These are phyloP conservation scores for Bathelium albidoporum DNA, from an alignment of 495 filamentous ascomycete species.

Conservation along the genomic window DNA sequence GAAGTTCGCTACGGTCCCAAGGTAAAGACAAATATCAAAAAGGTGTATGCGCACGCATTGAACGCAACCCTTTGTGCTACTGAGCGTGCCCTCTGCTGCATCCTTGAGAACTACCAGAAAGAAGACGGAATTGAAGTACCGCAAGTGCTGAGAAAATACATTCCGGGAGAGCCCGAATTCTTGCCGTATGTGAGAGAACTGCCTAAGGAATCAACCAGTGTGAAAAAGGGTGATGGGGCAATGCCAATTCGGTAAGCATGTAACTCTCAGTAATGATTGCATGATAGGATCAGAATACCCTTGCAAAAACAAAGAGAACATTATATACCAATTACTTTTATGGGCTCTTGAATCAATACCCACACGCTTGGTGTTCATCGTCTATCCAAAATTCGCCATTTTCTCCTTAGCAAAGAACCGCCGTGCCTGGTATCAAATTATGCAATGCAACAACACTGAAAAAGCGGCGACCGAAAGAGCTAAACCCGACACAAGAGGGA, in stretches of 20 bases:
- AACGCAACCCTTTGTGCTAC: slow-evolving; percentile 91
- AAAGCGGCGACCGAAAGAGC: no score
- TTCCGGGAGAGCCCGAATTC: slow-evolving; percentile 80
- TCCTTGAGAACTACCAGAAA: slow-evolving; percentile 94
- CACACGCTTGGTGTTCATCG: not conserved
- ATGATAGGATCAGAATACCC: not conserved
- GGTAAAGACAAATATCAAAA: slow-evolving; percentile 54
- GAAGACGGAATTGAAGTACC: slow-evolving; percentile 81
- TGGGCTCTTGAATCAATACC: not conserved
- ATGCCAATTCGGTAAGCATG: not conserved
- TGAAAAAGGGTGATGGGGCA: slow-evolving; percentile 7
- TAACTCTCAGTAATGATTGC: not conserved
- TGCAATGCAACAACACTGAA: not conserved
- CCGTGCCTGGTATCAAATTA: not conserved
- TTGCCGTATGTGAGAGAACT: slow-evolving; percentile 78
- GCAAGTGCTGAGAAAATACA: slow-evolving; percentile 79
- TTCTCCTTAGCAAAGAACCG: not conserved
- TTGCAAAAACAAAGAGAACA: not conserved
- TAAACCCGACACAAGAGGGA: not conserved
- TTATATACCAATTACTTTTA: no score
- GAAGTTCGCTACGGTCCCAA: slow-evolving; percentile 51
- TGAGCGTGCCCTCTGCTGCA: slow-evolving; percentile 84
- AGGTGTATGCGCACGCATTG: slow-evolving; percentile 88
- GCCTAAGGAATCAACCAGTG: slow-evolving; percentile 59
- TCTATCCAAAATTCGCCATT: not conserved